Percentiles rank a stretch among this genome's conserved stretches.
phyloP scores from a whole-genome alignment of 176 grass and related monocot species.

The Microstegium vimineum region DNA sequence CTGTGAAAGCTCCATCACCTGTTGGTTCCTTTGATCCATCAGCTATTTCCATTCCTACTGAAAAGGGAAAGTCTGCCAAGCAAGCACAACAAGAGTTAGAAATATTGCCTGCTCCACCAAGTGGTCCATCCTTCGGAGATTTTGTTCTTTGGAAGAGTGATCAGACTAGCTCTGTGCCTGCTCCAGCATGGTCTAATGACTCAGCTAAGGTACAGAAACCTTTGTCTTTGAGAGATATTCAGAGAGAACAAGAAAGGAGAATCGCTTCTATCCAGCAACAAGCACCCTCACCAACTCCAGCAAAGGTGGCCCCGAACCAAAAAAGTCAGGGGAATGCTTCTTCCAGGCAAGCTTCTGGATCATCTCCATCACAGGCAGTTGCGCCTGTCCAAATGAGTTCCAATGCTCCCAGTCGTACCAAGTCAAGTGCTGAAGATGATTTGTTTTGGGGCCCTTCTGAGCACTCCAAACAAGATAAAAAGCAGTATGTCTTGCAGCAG shows the following conservation, averaged over 20 bases:
- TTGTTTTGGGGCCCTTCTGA: constrained; percentile 93
- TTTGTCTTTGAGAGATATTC: constrained; percentile 85
- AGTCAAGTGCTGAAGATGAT: constrained; percentile 85
- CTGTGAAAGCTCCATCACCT: constrained; percentile 49
- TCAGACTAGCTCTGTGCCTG: constrained; percentile 43
- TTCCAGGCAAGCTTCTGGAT: constrained; percentile 74
- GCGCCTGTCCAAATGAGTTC: constrained; percentile 52
- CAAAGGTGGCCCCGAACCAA: constrained; percentile 44
- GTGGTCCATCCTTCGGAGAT: constrained; percentile 83
- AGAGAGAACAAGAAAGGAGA: constrained; percentile 78
- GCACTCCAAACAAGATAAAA: constrained; percentile 73
- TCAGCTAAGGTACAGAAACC: constrained; percentile 63
- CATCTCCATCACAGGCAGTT: constrained; percentile 70
- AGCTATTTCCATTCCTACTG: constrained; percentile 35
- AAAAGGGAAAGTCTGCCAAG: constrained; percentile 51
- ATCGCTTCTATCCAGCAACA: constrained; percentile 47
- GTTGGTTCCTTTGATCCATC: constrained; percentile 47
- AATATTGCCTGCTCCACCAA: constrained; percentile 51
- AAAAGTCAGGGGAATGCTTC: constrained; percentile 49
- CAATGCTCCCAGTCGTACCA: constrained; percentile 50
- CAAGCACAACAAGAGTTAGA: constrained; percentile 61
- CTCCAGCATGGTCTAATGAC: constrained; percentile 86
- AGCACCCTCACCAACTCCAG: constrained; percentile 34
- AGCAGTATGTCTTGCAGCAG: constrained; percentile 54
- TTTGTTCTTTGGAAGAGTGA: constrained; percentile 95